Percentiles rank a stretch among this genome's conserved stretches.
Conservation (phyloP, 208 protist species). For the Strigomonas galati region DNA sequence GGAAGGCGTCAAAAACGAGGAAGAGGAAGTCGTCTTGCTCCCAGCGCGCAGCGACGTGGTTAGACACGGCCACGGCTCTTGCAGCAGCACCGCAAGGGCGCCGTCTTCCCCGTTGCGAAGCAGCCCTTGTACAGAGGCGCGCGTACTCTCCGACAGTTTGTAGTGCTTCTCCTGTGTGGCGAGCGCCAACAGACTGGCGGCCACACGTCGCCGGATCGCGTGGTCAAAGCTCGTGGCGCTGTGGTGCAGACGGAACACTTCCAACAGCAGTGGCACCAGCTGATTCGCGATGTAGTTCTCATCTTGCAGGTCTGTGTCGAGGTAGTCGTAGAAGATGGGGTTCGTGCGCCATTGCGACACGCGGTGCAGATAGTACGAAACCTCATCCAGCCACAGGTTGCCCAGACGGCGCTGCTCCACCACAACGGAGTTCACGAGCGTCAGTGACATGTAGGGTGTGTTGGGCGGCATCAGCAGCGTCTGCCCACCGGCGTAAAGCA, state of each 20-base stretch:
- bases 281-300: conserved; percentile 57
- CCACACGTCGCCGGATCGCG: conserved; percentile 47
- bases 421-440: conserved; percentile 73
- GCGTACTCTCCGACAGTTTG: conserved; percentile 39
- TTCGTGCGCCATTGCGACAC: conserved; percentile 58
- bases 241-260: conserved; percentile 42
- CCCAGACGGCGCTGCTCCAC: conserved; percentile 82
- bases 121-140: conserved; percentile 35
- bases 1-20: background rate
- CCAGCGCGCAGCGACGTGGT: background rate
- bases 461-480: conserved; percentile 86
- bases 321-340: conserved; percentile 82
- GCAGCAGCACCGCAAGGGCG: conserved; percentile 37
- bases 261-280: conserved; percentile 69
- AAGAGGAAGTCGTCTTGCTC: conserved; percentile 15
- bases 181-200: conserved; percentile 51
- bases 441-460: conserved; percentile 68
- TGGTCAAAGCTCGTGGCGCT: conserved; percentile 34
- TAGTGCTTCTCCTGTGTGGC: conserved; percentile 67
- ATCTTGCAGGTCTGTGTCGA: conserved; percentile 81
- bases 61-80: conserved; percentile 16
- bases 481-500: conserved; percentile 70
- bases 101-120: conserved; percentile 35
- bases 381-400: conserved; percentile 84
- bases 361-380: conserved; percentile 85